These are phyloP conservation scores for Tolypocladium tundrense DNA, from an alignment of 2,329 filamentous ascomycete genomes.

Conservation along the genomic window DNA sequence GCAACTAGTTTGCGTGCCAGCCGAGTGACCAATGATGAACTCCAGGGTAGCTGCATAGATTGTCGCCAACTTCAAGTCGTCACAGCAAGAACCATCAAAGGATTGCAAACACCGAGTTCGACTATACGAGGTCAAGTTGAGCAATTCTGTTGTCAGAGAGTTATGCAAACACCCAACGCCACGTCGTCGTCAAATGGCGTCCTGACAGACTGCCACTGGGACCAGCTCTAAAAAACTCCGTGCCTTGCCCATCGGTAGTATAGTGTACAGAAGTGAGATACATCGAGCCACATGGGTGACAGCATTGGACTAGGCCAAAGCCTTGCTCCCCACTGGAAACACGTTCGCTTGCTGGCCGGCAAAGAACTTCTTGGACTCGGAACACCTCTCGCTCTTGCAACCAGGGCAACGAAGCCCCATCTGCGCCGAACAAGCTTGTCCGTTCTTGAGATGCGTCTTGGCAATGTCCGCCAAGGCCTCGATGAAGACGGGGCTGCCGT, in stretches of 20 bases:
- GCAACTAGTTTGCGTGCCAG: background rate
- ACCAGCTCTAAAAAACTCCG: background rate
- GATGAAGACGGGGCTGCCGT: slow-evolving; percentile 86
- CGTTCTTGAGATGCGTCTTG: slow-evolving; percentile 63
- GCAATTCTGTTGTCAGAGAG: background rate
- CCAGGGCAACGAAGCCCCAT: slow-evolving; percentile 88
- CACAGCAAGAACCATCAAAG: background rate
- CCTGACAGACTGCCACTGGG: background rate
- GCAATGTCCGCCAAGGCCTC: slow-evolving; percentile 81
- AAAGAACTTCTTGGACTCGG: slow-evolving; percentile 65
- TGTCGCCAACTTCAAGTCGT: background rate
- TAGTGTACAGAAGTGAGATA: background rate
- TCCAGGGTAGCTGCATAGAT: background rate
- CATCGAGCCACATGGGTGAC: background rate
- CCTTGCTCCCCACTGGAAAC: slow-evolving; percentile 3
- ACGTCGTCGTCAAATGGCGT: background rate
- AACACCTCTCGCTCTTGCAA: slow-evolving; percentile 81
- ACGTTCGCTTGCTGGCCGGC: slow-evolving; percentile 27
- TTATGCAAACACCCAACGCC: background rate
- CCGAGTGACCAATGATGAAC: background rate
- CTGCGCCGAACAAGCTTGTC: slow-evolving; percentile 61
- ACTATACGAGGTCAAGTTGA: background rate
- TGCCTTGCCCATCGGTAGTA: background rate
- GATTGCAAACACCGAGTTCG: background rate
- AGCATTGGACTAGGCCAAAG: background rate